Evolutionary conservation across 1,139 yeast genomes (phyloP).

Genomic region (Blastobotrys ciferrii): DNA sequence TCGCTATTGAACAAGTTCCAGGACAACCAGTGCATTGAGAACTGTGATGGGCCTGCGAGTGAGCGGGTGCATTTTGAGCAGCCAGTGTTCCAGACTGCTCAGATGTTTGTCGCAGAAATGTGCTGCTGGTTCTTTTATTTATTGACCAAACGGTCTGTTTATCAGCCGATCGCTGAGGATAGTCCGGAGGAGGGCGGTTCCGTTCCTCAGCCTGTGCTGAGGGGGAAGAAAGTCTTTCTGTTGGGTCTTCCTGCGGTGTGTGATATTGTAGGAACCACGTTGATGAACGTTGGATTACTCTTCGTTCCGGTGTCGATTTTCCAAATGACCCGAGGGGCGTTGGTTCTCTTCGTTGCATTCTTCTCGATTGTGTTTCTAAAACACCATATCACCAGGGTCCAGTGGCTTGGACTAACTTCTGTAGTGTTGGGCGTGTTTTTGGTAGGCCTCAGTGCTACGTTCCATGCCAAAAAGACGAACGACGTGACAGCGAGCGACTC

Average conservation of each 20-base stretch:
- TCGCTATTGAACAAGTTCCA: slow-evolving; percentile 75
- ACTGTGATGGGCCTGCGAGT: slow-evolving; percentile 49
- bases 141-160: neutral
- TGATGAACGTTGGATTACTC: slow-evolving; percentile 71
- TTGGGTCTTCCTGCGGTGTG: slow-evolving; percentile 65
- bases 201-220: slow-evolving; percentile 22
- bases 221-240: slow-evolving; percentile 34
- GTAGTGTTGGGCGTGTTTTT: slow-evolving; percentile 68
- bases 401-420: slow-evolving; percentile 63
- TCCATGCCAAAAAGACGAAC: slow-evolving; percentile 25
- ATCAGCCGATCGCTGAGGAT: neutral
- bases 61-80: slow-evolving; percentile 58
- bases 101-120: slow-evolving; percentile 78
- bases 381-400: slow-evolving; percentile 54
- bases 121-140: slow-evolving; percentile 47
- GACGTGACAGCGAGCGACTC: slow-evolving; percentile 16
- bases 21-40: slow-evolving; percentile 68
- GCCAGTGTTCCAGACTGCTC: slow-evolving; percentile 76
- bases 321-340: slow-evolving; percentile 81
- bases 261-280: slow-evolving; percentile 71
- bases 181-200: slow-evolving; percentile 12
- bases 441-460: slow-evolving; percentile 68
- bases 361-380: slow-evolving; percentile 64
- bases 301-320: slow-evolving; percentile 80
- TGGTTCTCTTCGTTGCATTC: slow-evolving; percentile 73